phyloP scores from a whole-genome alignment of 2,329 filamentous ascomycete species.

The Gnomoniopsis smithogilvyi region DNA sequence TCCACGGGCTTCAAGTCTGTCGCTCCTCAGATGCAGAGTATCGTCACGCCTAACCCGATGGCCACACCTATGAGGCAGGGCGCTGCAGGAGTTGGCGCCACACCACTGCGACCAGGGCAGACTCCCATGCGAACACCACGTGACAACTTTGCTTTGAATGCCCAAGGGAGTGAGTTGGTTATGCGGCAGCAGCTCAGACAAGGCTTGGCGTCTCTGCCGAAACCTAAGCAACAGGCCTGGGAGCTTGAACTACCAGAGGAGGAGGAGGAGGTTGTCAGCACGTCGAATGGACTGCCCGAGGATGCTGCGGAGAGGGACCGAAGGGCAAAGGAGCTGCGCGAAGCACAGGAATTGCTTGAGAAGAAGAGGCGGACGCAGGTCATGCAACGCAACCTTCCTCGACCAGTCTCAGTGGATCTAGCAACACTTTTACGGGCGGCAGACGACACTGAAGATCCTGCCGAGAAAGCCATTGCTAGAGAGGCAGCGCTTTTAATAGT shows the following conservation, averaged over 20 bases:
- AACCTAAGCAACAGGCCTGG: constrained; percentile 91
- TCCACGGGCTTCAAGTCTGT: constrained; percentile 89
- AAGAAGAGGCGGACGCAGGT: constrained; percentile 84
- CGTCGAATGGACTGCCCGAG: constrained; percentile 41
- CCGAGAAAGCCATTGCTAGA: constrained; percentile 66
- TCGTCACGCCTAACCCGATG: constrained; percentile 93
- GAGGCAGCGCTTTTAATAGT: constrained; percentile 80
- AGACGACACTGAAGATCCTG: constrained; percentile 56
- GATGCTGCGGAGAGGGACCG: constrained; percentile 72
- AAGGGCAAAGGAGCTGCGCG: constrained; percentile 68
- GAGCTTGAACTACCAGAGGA: constrained; percentile 91
- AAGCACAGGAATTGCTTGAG: constrained; percentile 67
- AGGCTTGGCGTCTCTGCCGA: constrained; percentile 79
- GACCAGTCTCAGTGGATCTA: constrained; percentile 71
- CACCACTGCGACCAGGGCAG: constrained; percentile 66
- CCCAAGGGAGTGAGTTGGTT: constrained; percentile 62
- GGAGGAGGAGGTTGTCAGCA: constrained; percentile 53
- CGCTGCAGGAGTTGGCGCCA: constrained; percentile 62
- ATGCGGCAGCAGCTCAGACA: constrained; percentile 66
- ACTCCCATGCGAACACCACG: constrained; percentile 86
- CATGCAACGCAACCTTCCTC: constrained; percentile 79
- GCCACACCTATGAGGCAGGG: constrained; percentile 78
- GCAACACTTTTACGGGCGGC: constrained; percentile 64
- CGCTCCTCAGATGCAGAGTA: constrained; percentile 72
- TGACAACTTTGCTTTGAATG: constrained; percentile 82